phyloP scores from a whole-genome alignment of 2,329 filamentous ascomycete genomes.

The Verticillium dahliae region DNA sequence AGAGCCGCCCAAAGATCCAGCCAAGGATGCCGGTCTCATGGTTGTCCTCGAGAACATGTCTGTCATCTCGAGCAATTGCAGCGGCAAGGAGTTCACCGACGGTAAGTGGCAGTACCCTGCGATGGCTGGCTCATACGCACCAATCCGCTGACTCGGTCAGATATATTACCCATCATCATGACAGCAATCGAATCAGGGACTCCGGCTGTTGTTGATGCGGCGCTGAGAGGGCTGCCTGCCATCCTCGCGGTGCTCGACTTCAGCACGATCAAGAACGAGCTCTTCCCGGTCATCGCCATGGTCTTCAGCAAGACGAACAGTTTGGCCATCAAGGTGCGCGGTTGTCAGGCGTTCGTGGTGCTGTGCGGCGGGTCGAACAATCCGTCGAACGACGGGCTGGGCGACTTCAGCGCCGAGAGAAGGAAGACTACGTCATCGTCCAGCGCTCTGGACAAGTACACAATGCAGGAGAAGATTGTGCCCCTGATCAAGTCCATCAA shows the following conservation, averaged over 20 bases:
- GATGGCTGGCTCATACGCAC: neutral
- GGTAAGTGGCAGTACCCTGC: constrained; percentile 40
- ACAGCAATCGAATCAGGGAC: constrained; percentile 83
- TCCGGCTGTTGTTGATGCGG: constrained; percentile 81
- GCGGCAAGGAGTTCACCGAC: constrained; percentile 91
- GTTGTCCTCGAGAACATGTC: constrained; percentile 80
- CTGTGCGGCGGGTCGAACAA: constrained; percentile 72
- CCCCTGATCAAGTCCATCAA: constrained; percentile 89
- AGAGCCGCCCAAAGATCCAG: constrained; percentile 63
- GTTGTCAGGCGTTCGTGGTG: constrained; percentile 81
- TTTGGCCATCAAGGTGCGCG: constrained; percentile 88
- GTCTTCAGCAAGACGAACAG: constrained; percentile 94
- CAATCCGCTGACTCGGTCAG: constrained; percentile 30
- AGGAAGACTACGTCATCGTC: constrained; percentile 60
- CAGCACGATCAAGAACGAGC: constrained; percentile 91
- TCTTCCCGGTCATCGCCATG: constrained; percentile 84
- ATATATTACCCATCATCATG: constrained; percentile 80
- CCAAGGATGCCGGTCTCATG: constrained; percentile 85
- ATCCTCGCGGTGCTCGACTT: constrained; percentile 91
- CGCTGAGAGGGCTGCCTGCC: constrained; percentile 68
- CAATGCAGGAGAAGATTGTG: constrained; percentile 95
- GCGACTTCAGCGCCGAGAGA: constrained; percentile 55
- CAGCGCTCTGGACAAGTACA: constrained; percentile 90
- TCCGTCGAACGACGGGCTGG: constrained; percentile 60
- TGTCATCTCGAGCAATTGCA: constrained; percentile 71